phyloP scores from a whole-genome alignment of 257 asterid genomes.

The Plantago major region DNA sequence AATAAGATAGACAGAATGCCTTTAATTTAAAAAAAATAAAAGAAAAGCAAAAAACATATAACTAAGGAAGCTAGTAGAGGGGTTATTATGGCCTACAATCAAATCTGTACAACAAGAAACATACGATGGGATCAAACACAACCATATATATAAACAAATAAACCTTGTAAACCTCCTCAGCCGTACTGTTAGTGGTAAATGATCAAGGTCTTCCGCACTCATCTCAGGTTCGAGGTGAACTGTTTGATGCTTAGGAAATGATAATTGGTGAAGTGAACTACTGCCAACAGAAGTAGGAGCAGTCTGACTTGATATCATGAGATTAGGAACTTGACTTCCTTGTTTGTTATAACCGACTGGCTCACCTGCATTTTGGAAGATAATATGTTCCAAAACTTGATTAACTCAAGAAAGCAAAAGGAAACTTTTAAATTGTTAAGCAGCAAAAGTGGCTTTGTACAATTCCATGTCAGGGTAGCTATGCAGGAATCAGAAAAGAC shows the following conservation, averaged over 20 bases:
- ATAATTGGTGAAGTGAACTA: constrained; percentile 17
- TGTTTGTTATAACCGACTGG: constrained; percentile 16
- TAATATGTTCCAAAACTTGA: constrained; percentile 7
- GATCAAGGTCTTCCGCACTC: constrained; percentile 48
- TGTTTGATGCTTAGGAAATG: constrained; percentile 17
- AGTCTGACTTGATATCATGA: constrained; percentile 14
- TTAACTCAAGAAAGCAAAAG: neutral
- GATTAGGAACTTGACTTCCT: constrained; percentile 17
- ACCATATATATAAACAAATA: constrained; percentile 10
- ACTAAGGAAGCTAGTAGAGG: constrained; percentile 13
- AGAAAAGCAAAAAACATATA: neutral
- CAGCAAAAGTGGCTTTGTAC: neutral
- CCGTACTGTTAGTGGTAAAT: constrained; percentile 52
- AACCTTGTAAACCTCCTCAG: constrained; percentile 54
- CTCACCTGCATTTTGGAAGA: constrained; percentile 26
- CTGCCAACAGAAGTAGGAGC: constrained; percentile 10
- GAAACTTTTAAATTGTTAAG: constrained; percentile 4
- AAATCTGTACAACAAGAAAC: neutral
- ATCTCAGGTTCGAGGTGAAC: constrained; percentile 28
- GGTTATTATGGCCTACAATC: constrained; percentile 7
- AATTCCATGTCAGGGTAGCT: neutral
- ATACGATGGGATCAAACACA: constrained; percentile 2
- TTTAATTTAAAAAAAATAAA: too few species aligned
- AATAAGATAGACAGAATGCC: too few species aligned
- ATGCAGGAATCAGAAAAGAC: neutral